phyloP scores from a whole-genome alignment of 139 green algal species.

The Chlamydomonas sp. region DNA sequence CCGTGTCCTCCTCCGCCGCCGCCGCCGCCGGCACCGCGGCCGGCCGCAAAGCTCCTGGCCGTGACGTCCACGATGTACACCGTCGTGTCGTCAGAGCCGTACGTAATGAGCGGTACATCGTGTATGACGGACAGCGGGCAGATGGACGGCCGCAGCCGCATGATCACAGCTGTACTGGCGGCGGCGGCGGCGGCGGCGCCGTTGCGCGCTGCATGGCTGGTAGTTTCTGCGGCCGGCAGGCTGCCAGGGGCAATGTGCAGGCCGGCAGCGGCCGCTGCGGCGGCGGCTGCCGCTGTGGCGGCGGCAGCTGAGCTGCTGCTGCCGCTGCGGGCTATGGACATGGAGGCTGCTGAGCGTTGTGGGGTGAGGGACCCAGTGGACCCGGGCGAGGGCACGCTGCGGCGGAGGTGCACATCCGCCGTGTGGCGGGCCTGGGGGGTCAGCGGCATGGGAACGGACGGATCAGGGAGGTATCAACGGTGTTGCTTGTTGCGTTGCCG shows the following conservation, averaged over 20 bases:
- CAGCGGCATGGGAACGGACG: neutral
- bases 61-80: slow-evolving; percentile 51
- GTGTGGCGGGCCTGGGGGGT: neutral
- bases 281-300: neutral
- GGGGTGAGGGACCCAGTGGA: neutral
- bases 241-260: neutral
- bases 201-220: neutral
- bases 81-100: slow-evolving; percentile 43
- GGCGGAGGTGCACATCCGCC: slow-evolving; percentile 30
- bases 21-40: neutral
- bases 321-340: too few species aligned
- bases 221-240: neutral
- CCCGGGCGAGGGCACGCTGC: neutral
- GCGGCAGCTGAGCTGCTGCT: neutral
- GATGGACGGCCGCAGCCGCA: slow-evolving; percentile 2
- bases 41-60: slow-evolving; percentile 3
- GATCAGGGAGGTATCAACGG: neutral
- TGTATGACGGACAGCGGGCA: slow-evolving; percentile 45
- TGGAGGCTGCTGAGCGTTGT: neutral
- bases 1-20: neutral
- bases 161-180: neutral
- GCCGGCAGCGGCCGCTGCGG: neutral
- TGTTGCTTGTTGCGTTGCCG: too few species aligned
- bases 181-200: neutral
- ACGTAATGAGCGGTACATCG: slow-evolving; percentile 39